These are phyloP conservation scores for Tetrapyrgos nigripes DNA, from an alignment of 1,284 basidiomycete species.

Conservation along the genomic window DNA sequence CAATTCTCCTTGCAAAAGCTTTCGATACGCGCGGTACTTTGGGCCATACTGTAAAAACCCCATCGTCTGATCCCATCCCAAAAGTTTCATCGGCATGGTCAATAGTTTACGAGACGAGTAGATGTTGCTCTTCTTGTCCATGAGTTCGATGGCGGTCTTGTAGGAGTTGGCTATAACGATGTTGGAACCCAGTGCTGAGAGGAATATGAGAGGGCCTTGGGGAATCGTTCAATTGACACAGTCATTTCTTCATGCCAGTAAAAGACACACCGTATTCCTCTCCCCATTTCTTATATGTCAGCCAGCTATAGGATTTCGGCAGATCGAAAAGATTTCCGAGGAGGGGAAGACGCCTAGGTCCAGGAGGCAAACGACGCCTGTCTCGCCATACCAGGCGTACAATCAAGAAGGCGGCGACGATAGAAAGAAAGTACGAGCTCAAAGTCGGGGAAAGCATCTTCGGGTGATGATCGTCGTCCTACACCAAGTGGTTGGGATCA, in stretches of 20 bases:
- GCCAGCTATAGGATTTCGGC: slow-evolving; percentile 27
- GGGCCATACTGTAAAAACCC: slow-evolving; percentile 39
- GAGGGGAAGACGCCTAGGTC: slow-evolving; percentile 30
- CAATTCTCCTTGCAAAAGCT: slow-evolving; percentile 42
- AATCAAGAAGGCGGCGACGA: too few species aligned
- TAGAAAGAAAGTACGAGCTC: too few species aligned
- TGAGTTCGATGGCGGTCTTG: slow-evolving; percentile 28
- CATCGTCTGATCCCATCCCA: slow-evolving; percentile 25
- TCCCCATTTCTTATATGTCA: slow-evolving; percentile 32
- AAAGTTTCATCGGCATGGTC: slow-evolving; percentile 22
- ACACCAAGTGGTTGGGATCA: too few species aligned
- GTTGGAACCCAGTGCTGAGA: slow-evolving; percentile 24
- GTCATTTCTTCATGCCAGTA: slow-evolving; percentile 10
- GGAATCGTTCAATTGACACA: too few species aligned
- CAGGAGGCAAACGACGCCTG: too few species aligned
- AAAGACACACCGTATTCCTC: slow-evolving; percentile 31
- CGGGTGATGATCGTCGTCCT: too few species aligned
- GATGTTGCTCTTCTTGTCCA: slow-evolving; percentile 29
- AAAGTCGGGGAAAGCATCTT: too few species aligned
- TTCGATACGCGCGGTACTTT: slow-evolving; percentile 48
- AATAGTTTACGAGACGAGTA: slow-evolving; percentile 32
- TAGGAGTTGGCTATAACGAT: slow-evolving; percentile 32
- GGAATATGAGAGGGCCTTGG: slow-evolving; percentile 50
- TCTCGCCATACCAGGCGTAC: too few species aligned
- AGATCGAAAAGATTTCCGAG: slow-evolving; percentile 35